Conservation (phyloP, 2,329 filamentous ascomycete species). For the Salinomyces thailandicus region DNA sequence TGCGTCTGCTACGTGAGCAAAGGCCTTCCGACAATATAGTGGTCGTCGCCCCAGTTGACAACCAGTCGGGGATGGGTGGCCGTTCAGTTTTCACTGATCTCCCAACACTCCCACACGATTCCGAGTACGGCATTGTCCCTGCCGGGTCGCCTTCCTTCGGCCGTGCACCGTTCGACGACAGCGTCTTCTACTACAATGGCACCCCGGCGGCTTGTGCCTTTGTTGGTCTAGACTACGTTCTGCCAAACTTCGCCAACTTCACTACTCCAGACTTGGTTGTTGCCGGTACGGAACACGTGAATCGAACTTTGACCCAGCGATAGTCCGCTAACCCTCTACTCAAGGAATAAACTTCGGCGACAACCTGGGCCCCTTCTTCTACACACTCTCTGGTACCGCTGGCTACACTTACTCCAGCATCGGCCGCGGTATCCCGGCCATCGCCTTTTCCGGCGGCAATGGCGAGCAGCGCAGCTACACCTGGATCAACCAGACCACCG, state of each 20-base stretch:
- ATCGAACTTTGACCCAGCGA: slow-evolving; percentile 48
- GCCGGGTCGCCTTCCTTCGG: slow-evolving; percentile 41
- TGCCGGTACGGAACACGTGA: too few species aligned
- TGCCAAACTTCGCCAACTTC: slow-evolving; percentile 41
- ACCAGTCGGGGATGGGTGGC: slow-evolving; percentile 37
- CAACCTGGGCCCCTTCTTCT: slow-evolving; percentile 46
- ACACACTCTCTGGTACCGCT: slow-evolving; percentile 42
- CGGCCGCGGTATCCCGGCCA: slow-evolving; percentile 39
- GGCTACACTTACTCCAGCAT: slow-evolving; percentile 42
- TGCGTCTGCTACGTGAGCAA: slow-evolving; percentile 28
- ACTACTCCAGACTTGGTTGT: slow-evolving; percentile 44
- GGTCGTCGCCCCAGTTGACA: slow-evolving; percentile 31
- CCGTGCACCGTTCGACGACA: slow-evolving; percentile 39
- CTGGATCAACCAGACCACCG: slow-evolving; percentile 31
- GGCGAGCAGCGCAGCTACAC: slow-evolving; percentile 32
- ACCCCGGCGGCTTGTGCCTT: slow-evolving; percentile 47
- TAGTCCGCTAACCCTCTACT: not conserved
- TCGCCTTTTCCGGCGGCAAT: slow-evolving; percentile 39
- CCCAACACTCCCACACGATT: slow-evolving; percentile 32
- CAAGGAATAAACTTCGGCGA: not conserved
- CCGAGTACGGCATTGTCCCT: slow-evolving; percentile 38
- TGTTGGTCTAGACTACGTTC: slow-evolving; percentile 47
- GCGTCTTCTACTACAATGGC: slow-evolving; percentile 53
- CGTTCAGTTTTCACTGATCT: slow-evolving; percentile 35
- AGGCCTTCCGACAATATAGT: slow-evolving; percentile 34